Percentiles rank a stretch among this genome's conserved stretches.
These are phyloP conservation scores for Lipomyces orientalis DNA, from an alignment of 805 yeast genomes.

Conservation along the genomic window DNA sequence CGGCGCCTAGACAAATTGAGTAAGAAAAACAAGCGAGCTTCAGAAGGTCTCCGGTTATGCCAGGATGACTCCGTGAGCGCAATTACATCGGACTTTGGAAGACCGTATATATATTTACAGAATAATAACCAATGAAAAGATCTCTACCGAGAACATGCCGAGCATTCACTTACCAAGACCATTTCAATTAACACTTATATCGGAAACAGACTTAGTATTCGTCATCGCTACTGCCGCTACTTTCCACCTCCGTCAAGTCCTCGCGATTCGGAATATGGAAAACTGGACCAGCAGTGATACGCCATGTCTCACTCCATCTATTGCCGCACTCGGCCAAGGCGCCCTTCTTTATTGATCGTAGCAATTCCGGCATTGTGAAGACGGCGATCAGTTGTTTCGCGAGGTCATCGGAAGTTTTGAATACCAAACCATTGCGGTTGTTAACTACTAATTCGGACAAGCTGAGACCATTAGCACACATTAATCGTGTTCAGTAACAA, in stretches of 20 bases:
- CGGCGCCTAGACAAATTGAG: too few relatives aligned
- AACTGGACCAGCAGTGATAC: conserved; percentile 52
- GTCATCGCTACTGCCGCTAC: conserved; percentile 34
- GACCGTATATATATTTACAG: too few relatives aligned
- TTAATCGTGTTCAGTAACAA: background rate
- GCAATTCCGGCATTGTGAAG: conserved; percentile 43
- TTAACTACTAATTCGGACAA: conserved; percentile 74
- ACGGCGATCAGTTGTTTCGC: conserved; percentile 45
- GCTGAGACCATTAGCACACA: conserved; percentile 9
- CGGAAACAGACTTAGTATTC: background rate
- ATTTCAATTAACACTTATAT: too few relatives aligned
- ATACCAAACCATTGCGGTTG: conserved; percentile 70
- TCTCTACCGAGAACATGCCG: too few relatives aligned
- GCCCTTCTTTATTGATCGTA: conserved; percentile 60
- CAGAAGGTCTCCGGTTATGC: too few relatives aligned
- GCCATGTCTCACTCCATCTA: conserved; percentile 85
- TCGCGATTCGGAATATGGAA: conserved; percentile 41
- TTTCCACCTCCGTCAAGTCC: conserved; percentile 29
- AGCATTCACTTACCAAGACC: too few relatives aligned
- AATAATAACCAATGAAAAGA: too few relatives aligned
- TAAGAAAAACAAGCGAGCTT: too few relatives aligned
- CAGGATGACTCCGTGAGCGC: too few relatives aligned
- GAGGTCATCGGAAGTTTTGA: conserved; percentile 53
- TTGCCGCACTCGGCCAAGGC: conserved; percentile 71
- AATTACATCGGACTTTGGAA: background rate